phyloP scores from a whole-genome alignment of 129 eudicot species.

The Heracleum sosnowskyi region DNA sequence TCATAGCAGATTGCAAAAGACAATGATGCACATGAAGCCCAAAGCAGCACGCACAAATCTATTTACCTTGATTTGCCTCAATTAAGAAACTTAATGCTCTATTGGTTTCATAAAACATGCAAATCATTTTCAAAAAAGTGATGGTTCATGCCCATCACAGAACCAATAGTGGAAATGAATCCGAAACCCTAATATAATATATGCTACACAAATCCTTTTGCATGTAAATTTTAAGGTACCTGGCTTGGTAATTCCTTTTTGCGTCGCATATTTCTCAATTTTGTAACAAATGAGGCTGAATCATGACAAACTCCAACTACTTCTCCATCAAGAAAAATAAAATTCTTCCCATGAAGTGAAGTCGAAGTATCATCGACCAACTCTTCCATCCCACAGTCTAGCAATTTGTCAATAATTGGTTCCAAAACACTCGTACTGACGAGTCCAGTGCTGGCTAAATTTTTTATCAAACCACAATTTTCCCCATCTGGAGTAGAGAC shows the following conservation, averaged over 20 bases:
- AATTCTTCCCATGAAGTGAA: constrained; percentile 39
- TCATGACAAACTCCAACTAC: constrained; percentile 72
- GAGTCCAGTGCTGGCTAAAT: constrained; percentile 67
- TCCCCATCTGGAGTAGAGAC: constrained; percentile 91
- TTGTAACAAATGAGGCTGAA: constrained; percentile 55
- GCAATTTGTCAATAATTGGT: constrained; percentile 32
- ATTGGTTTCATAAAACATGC: background rate
- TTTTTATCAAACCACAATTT: constrained; percentile 85
- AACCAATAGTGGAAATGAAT: background rate
- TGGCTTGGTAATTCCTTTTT: constrained; percentile 44
- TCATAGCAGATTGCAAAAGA: background rate
- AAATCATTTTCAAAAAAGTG: background rate
- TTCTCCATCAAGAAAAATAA: constrained; percentile 70
- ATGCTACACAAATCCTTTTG: background rate
- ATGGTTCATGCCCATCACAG: background rate
- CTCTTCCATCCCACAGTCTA: constrained; percentile 57
- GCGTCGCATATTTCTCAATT: constrained; percentile 58
- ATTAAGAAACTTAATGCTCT: background rate
- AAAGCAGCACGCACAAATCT: background rate
- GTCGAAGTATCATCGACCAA: constrained; percentile 43
- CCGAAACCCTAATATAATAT: background rate
- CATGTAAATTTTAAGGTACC: constrained; percentile 28
- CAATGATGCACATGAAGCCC: background rate
- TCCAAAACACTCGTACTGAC: constrained; percentile 43
- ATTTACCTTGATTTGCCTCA: too few relatives aligned